Evolutionary conservation across 495 filamentous ascomycete genomes (phyloP).

Genomic region (Penicillium waksmanii): DNA sequence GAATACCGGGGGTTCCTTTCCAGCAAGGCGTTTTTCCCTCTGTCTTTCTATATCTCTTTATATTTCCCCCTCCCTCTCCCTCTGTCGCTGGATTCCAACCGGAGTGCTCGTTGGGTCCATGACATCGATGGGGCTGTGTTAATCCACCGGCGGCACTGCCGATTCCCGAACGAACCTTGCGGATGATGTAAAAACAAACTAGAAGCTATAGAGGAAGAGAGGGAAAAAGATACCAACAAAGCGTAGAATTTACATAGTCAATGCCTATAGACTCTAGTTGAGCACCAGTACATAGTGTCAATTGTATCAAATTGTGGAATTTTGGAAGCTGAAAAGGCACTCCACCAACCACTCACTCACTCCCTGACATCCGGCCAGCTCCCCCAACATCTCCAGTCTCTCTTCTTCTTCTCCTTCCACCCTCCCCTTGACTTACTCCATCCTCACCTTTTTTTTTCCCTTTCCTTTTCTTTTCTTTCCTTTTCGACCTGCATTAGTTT

Average conservation of each 20-base stretch:
- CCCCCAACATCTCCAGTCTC: slow-evolving; percentile 32
- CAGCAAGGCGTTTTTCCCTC: background rate
- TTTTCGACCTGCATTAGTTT: slow-evolving; percentile 25
- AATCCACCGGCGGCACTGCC: slow-evolving; percentile 16
- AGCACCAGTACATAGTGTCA: no score
- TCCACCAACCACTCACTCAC: slow-evolving; percentile 30
- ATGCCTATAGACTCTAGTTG: no score
- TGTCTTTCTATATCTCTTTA: no score
- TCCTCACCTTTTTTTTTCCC: slow-evolving; percentile 20
- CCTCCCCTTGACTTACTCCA: slow-evolving; percentile 28
- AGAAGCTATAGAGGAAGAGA: background rate
- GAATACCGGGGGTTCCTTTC: slow-evolving; percentile 3
- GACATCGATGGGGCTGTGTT: slow-evolving; percentile 32
- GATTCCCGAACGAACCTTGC: slow-evolving; percentile 8
- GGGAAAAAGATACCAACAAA: background rate
- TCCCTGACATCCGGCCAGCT: slow-evolving; percentile 32
- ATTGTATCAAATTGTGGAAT: slow-evolving; percentile 15
- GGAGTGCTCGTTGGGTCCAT: slow-evolving; percentile 10
- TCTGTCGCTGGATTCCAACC: slow-evolving; percentile 3
- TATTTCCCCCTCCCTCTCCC: no score
- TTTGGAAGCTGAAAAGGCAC: slow-evolving; percentile 27
- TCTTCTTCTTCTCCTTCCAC: slow-evolving; percentile 33
- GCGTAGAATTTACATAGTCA: no score
- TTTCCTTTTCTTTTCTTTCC: slow-evolving; percentile 33
- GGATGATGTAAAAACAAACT: background rate